phyloP scores from a whole-genome alignment of 345 rosid genomes.

The Hypericum androsaemum region DNA sequence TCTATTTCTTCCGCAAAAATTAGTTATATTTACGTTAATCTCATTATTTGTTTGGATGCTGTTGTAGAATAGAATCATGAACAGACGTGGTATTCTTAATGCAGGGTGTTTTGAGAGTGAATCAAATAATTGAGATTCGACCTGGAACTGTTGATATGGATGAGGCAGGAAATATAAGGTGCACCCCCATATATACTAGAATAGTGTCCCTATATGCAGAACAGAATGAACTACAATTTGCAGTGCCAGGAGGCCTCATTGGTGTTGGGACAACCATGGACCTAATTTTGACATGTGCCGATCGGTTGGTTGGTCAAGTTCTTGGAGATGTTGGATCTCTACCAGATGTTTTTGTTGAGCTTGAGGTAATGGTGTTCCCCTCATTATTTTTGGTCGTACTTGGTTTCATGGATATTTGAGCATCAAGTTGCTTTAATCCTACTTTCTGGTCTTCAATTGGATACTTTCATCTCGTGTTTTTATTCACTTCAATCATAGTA shows the following conservation, averaged over 20 bases:
- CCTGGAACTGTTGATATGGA: slow-evolving; percentile 86
- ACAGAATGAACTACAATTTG: slow-evolving; percentile 92
- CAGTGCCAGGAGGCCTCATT: slow-evolving; percentile 95
- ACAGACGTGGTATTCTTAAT: neutral
- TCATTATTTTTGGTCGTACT: neutral
- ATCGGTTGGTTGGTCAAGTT: slow-evolving; percentile 93
- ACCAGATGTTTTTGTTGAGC: slow-evolving; percentile 85
- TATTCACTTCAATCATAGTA: too few species aligned
- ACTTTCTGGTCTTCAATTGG: neutral
- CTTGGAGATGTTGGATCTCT: slow-evolving; percentile 92
- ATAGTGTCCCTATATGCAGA: slow-evolving; percentile 76
- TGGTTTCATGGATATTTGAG: neutral
- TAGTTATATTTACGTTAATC: neutral
- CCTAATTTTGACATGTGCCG: slow-evolving; percentile 92
- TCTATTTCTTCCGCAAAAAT: neutral
- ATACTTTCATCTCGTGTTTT: too few species aligned
- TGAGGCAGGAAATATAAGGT: slow-evolving; percentile 65
- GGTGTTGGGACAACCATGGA: slow-evolving; percentile 99
- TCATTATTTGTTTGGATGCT: neutral
- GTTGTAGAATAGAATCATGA: neutral
- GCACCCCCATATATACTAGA: slow-evolving; percentile 88
- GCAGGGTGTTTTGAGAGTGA: slow-evolving; percentile 92
- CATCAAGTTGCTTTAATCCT: neutral
- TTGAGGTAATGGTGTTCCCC: slow-evolving; percentile 46
- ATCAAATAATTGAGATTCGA: slow-evolving; percentile 76